Percentiles rank a stretch among this genome's conserved stretches.
phyloP scores from a whole-genome alignment of 805 yeast species.

The Yamadazyma scolyti region DNA sequence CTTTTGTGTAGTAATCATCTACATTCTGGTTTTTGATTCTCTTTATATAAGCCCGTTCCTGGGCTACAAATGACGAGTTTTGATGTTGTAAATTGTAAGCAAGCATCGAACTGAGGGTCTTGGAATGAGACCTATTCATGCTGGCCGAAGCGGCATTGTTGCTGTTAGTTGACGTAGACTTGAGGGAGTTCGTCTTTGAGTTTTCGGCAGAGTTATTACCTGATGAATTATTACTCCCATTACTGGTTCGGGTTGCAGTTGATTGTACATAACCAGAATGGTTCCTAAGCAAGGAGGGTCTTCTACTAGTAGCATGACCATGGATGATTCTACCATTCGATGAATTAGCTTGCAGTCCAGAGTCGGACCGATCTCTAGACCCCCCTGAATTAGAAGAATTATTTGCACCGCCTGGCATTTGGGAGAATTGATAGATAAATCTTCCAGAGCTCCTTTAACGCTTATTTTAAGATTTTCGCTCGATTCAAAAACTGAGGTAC shows the following conservation, averaged over 20 bases:
- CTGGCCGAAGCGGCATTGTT: background rate
- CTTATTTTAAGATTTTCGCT: too few relatives aligned
- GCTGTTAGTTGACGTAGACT: conserved; percentile 1
- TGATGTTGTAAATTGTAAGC: conserved; percentile 14
- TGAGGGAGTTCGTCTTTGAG: conserved; percentile 7
- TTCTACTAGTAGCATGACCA: conserved; percentile 9
- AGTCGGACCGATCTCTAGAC: conserved; percentile 6
- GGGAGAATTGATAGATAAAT: too few relatives aligned
- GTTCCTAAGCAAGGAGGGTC: conserved; percentile 13
- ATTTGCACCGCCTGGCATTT: background rate
- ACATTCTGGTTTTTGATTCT: conserved; percentile 56
- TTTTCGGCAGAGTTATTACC: conserved; percentile 8
- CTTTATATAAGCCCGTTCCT: conserved; percentile 63
- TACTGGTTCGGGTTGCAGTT: conserved; percentile 1
- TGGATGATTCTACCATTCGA: conserved; percentile 4
- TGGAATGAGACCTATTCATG: conserved; percentile 7
- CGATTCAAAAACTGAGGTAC: too few relatives aligned
- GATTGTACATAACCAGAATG: conserved; percentile 10
- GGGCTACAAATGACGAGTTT: conserved; percentile 42
- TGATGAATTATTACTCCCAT: conserved; percentile 6
- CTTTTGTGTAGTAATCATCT: conserved; percentile 73
- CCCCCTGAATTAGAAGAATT: background rate
- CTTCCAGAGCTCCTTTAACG: too few relatives aligned
- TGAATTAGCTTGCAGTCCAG: conserved; percentile 1
- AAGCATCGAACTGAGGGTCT: conserved; percentile 11